A percentile compares a stretch with the other conserved stretches of the same genome.
Evolutionary conservation across 2,329 filamentous ascomycete genomes (phyloP).

Genomic region (Xylaria sp.): DNA sequence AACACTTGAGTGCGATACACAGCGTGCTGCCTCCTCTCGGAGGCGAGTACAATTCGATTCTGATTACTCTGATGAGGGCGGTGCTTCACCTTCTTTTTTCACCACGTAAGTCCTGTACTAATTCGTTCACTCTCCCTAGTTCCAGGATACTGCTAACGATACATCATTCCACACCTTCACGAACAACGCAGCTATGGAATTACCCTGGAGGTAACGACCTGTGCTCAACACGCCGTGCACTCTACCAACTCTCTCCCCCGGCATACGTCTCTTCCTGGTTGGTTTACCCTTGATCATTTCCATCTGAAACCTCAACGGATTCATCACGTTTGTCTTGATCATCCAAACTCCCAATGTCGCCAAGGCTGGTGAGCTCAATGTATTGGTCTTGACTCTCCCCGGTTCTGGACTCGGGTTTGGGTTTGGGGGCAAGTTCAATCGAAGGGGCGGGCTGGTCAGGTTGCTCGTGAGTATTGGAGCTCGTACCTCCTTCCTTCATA

Average conservation of each 20-base stretch:
- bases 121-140: constrained; percentile 2
- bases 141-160: constrained; percentile 39
- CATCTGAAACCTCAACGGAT: too few species aligned
- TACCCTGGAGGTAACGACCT: neutral
- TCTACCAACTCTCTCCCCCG: neutral
- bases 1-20: constrained; percentile 97
- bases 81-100: constrained; percentile 60
- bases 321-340: neutral
- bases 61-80: constrained; percentile 87
- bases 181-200: neutral
- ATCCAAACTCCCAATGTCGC: neutral
- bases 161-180: neutral
- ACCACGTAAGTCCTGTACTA: constrained; percentile 35
- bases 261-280: neutral
- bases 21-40: constrained; percentile 61
- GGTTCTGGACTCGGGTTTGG: neutral
- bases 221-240: neutral
- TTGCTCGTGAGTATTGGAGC: too few species aligned
- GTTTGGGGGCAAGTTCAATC: neutral
- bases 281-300: neutral
- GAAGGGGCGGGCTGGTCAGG: neutral
- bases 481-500: constrained; percentile 1
- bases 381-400: neutral
- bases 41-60: constrained; percentile 79
- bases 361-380: neutral